Evolutionary conservation across 1,284 basidiomycete genomes (phyloP), one percentile per base, ranked within the genome.

Genomic region (Naganishia cerealis): DNA sequence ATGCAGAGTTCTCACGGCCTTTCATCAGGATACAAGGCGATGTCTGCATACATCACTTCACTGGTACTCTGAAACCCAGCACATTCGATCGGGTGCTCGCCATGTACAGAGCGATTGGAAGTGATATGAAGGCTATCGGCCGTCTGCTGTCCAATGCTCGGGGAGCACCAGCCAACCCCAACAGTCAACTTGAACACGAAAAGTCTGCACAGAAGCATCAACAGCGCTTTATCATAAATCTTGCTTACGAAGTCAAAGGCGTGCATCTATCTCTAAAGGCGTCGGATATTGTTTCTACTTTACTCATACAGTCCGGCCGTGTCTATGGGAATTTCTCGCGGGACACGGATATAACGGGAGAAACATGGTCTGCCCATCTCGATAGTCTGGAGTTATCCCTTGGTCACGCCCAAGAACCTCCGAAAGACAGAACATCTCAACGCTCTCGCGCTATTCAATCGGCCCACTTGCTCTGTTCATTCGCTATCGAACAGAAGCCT

Each of bases 381-480:
- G 38, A 43, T 39, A 57, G 52, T 46, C 56, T 54, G 10, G 50
- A 38, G 55, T 24, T 67, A 18, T 78, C 77, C 1, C 75, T 79
- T 36, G 76, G 76, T 21, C 76, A 76, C 75, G 66, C 18, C 43
- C 67, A 72, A 48, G 65, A 76, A 9, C 58, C 72, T 4, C 72
- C 73, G 84, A 76, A 87, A 69, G 85, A 87, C 71, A 82, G 87
- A 67, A 85, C 84, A 56, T 86, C 87, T 70, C 84, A 89, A 56
- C 38, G 48, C 38, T 26, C 50, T 24, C 67, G 54, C 12, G 56
- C 48, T 15, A 57, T 57, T 6, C 55, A 65, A 50, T 90, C 90
- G 6, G 91, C 91, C 0, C 93, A 92, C 75, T 89, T 95, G 71
- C 85, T 87, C 26, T 83, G 94, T 56, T 90, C 94, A 73, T 83